Evolutionary conservation across 345 rosid genomes (phyloP).

Genomic region (Sonneratia caseolaris): DNA sequence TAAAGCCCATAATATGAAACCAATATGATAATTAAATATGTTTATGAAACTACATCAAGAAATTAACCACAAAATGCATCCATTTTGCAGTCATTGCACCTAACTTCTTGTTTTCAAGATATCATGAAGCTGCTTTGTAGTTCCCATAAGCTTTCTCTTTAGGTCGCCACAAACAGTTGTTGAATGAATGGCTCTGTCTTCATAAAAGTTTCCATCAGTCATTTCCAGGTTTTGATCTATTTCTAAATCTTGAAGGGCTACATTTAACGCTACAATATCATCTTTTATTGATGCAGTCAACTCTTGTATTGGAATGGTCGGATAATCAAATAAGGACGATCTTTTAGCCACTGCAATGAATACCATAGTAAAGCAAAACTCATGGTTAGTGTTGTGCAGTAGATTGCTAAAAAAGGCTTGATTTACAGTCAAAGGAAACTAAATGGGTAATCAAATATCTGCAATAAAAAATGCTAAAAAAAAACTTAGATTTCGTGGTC

Average conservation of each 20-base stretch:
- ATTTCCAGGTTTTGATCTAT: slow-evolving; percentile 69
- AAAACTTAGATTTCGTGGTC: not conserved
- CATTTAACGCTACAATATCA: slow-evolving; percentile 57
- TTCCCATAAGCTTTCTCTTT: slow-evolving; percentile 73
- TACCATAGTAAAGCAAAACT: not conserved
- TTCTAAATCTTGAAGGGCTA: slow-evolving; percentile 70
- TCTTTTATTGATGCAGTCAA: slow-evolving; percentile 68
- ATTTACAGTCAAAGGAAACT: too few relatives aligned
- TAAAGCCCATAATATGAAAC: not conserved
- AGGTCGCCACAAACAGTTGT: slow-evolving; percentile 75
- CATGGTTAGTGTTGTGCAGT: not conserved
- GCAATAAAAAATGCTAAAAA: not conserved
- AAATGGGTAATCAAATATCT: too few relatives aligned
- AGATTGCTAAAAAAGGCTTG: too few relatives aligned
- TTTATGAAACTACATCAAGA: not conserved
- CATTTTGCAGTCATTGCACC: slow-evolving; percentile 18
- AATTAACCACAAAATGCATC: not conserved
- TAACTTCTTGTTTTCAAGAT: slow-evolving; percentile 80
- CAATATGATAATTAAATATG: too few relatives aligned
- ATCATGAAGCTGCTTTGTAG: slow-evolving; percentile 69
- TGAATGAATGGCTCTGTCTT: slow-evolving; percentile 60
- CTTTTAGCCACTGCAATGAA: slow-evolving; percentile 56
- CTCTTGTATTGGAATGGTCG: slow-evolving; percentile 51
- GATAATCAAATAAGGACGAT: slow-evolving; percentile 84
- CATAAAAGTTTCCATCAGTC: slow-evolving; percentile 60